Evolutionary conservation across 2,329 filamentous ascomycete species (phyloP).

Genomic region (Colletotrichum melonis): DNA sequence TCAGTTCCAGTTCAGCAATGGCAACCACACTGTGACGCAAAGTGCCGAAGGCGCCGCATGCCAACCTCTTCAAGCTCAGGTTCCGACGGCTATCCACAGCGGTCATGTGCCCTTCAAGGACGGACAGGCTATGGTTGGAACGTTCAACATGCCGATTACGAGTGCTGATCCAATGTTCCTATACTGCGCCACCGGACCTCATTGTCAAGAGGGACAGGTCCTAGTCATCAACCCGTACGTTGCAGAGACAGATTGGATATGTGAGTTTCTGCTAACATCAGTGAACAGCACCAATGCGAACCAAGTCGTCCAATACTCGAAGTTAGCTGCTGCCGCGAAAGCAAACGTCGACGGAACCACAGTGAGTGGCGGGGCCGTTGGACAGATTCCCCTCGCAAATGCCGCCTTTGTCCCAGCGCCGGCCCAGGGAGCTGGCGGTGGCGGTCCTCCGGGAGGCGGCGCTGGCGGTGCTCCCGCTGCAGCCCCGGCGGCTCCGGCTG

Average conservation of each 20-base stretch:
- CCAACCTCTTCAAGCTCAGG: slow-evolving; percentile 48
- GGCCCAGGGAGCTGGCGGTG: slow-evolving; percentile 27
- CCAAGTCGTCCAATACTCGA: slow-evolving; percentile 45
- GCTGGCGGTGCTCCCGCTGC: slow-evolving; percentile 6
- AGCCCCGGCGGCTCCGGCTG: neutral
- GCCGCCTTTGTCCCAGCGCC: slow-evolving; percentile 44
- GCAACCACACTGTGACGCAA: slow-evolving; percentile 58
- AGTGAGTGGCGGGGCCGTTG: slow-evolving; percentile 43
- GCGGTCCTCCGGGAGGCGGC: neutral
- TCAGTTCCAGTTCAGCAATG: slow-evolving; percentile 55
- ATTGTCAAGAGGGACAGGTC: slow-evolving; percentile 63
- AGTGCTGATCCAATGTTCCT: slow-evolving; percentile 58
- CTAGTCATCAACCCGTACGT: slow-evolving; percentile 61
- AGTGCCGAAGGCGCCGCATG: slow-evolving; percentile 49
- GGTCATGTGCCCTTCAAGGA: slow-evolving; percentile 53
- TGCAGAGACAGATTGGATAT: no score
- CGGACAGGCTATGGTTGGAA: slow-evolving; percentile 51
- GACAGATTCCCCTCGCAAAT: slow-evolving; percentile 42
- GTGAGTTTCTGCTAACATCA: slow-evolving; percentile 14
- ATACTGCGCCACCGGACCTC: slow-evolving; percentile 61
- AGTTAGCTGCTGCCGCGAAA: slow-evolving; percentile 37
- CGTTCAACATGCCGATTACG: slow-evolving; percentile 59
- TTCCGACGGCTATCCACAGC: slow-evolving; percentile 49
- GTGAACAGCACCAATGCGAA: slow-evolving; percentile 38
- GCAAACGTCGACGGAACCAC: slow-evolving; percentile 42